Conservation (phyloP, 2,329 filamentous ascomycete species). For the Fusarium devonianum region DNA sequence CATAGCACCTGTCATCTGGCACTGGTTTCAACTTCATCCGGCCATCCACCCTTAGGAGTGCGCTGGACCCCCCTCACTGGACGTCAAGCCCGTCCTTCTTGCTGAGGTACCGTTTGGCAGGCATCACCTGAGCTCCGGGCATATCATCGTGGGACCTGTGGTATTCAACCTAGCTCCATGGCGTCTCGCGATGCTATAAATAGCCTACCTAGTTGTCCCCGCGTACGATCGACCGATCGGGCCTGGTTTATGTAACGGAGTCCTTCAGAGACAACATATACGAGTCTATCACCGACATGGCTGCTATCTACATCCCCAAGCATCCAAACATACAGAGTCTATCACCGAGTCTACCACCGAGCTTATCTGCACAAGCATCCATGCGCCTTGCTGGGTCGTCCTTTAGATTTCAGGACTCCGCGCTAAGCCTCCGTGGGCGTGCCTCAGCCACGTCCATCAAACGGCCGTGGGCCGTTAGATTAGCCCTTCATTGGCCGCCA, state of each 20-base stretch:
- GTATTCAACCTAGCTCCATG: neutral
- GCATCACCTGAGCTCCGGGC: neutral
- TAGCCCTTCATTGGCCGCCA: no score
- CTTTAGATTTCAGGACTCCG: slow-evolving; percentile 13
- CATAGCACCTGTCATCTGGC: slow-evolving; percentile 10
- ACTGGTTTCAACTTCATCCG: slow-evolving; percentile 6
- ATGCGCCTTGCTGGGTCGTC: slow-evolving; percentile 5
- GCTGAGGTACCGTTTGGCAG: slow-evolving; percentile 2
- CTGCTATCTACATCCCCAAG: neutral
- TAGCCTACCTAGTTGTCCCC: no score
- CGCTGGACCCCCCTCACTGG: slow-evolving; percentile 6
- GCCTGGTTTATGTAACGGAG: neutral
- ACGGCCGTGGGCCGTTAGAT: no score
- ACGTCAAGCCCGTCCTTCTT: slow-evolving; percentile 1
- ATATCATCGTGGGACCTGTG: neutral
- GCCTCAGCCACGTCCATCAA: slow-evolving; percentile 15
- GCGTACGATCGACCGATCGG: neutral
- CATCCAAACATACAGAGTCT: slow-evolving; percentile 20
- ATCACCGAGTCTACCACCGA: slow-evolving; percentile 8
- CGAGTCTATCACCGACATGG: slow-evolving; percentile 3
- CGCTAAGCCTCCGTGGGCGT: slow-evolving; percentile 8
- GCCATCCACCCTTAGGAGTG: slow-evolving; percentile 6
- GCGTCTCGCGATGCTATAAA: neutral
- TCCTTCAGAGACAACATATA: neutral
- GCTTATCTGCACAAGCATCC: slow-evolving; percentile 3